Evolutionary conservation across 1,284 basidiomycete species (phyloP).

Genomic region (Lignosus rhinocerotis): DNA sequence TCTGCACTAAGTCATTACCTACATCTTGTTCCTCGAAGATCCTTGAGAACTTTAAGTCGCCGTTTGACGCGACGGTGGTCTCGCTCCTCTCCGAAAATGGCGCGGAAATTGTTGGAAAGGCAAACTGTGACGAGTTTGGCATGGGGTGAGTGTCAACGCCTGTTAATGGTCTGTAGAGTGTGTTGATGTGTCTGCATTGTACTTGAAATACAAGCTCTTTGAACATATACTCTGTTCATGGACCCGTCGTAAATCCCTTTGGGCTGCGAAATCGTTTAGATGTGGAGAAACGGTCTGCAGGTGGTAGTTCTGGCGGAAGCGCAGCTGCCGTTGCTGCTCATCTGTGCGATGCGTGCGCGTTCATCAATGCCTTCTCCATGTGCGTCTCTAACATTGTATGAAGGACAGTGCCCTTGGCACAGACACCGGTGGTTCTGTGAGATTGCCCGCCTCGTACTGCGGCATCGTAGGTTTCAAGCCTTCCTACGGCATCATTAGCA

Average conservation of each 20-base stretch:
- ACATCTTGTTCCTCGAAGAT: slow-evolving; percentile 84
- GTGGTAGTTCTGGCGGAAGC: slow-evolving; percentile 84
- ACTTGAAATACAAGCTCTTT: slow-evolving; percentile 53
- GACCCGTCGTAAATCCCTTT: slow-evolving; percentile 79
- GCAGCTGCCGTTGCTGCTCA: slow-evolving; percentile 81
- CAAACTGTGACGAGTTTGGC: slow-evolving; percentile 98
- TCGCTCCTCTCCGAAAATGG: slow-evolving; percentile 62
- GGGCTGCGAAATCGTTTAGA: slow-evolving; percentile 26
- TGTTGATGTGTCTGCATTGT: no score
- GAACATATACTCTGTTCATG: slow-evolving; percentile 70
- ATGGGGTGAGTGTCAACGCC: slow-evolving; percentile 74
- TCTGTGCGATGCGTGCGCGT: slow-evolving; percentile 74
- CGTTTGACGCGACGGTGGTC: slow-evolving; percentile 90
- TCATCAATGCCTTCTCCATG: neutral
- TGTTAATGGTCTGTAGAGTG: slow-evolving; percentile 7
- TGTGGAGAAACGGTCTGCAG: slow-evolving; percentile 62
- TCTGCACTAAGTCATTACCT: slow-evolving; percentile 66
- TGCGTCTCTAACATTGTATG: slow-evolving; percentile 1
- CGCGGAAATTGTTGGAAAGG: slow-evolving; percentile 81
- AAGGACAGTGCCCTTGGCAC: slow-evolving; percentile 80
- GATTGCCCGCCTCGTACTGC: slow-evolving; percentile 93
- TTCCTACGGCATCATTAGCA: slow-evolving; percentile 89
- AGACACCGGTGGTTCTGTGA: slow-evolving; percentile 94
- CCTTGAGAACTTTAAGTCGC: slow-evolving; percentile 73
- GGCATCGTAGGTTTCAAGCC: slow-evolving; percentile 93